Evolutionary conservation across 106 monocot genomes (phyloP).

Genomic region (Allium cepa): DNA sequence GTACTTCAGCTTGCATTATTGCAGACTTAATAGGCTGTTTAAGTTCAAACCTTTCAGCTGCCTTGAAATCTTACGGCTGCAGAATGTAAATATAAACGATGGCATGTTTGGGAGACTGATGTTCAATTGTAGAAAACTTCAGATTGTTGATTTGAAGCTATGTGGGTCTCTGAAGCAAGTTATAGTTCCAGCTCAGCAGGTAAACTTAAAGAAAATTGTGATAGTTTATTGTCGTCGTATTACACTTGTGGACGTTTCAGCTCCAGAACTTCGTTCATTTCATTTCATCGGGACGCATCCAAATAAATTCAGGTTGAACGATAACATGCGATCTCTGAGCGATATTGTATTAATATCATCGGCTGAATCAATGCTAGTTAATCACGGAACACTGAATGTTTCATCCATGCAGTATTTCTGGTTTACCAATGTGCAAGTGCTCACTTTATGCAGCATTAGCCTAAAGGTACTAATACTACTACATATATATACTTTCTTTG

Average conservation of each 20-base stretch:
- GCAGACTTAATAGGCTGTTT: conserved; percentile 9
- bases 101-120: conserved; percentile 7
- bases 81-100: conserved; percentile 6
- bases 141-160: background rate
- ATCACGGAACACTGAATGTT: no score
- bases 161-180: conserved; percentile 3
- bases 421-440: background rate
- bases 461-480: background rate
- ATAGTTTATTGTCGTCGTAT: background rate
- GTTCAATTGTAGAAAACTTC: background rate
- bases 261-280: conserved; percentile 3
- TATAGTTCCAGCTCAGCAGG: background rate
- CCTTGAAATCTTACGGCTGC: conserved; percentile 1
- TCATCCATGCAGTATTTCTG: background rate
- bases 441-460: background rate
- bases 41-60: conserved; percentile 6
- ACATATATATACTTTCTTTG: no score
- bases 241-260: background rate
- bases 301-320: background rate
- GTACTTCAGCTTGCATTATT: conserved; percentile 3
- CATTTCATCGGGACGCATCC: conserved; percentile 8
- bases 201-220: background rate
- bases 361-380: background rate
- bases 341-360: background rate
- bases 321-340: background rate